These are phyloP conservation scores for Fusarium secorum DNA, from an alignment of 2,329 filamentous ascomycete species.

Conservation along the genomic window DNA sequence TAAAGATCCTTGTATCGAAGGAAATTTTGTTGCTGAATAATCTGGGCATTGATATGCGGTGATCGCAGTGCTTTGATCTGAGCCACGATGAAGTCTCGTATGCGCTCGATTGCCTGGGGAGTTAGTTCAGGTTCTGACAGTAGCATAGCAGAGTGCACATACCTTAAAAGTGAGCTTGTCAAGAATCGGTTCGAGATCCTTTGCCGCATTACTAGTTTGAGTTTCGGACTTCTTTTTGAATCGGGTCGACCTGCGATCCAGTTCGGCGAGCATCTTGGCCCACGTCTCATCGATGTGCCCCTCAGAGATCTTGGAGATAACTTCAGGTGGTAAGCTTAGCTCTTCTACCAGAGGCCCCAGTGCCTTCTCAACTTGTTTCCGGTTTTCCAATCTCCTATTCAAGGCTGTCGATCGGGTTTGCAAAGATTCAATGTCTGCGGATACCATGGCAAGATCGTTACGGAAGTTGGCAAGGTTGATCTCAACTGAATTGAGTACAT, in stretches of 20 bases:
- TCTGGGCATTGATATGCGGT: conserved; percentile 95
- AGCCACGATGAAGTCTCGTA: conserved; percentile 91
- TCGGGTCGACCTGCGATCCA: conserved; percentile 78
- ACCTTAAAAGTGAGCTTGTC: conserved; percentile 85
- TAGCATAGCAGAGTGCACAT: conserved; percentile 21
- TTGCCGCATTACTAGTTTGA: conserved; percentile 74
- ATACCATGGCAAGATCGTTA: conserved; percentile 89
- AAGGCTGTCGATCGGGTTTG: conserved; percentile 85
- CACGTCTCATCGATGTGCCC: conserved; percentile 90
- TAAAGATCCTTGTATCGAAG: conserved; percentile 89
- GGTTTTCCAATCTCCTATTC: conserved; percentile 85
- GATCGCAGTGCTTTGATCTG: conserved; percentile 95
- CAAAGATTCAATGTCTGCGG: conserved; percentile 91
- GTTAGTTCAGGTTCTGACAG: conserved; percentile 2
- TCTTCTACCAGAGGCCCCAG: conserved; percentile 91
- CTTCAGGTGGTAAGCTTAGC: conserved; percentile 82
- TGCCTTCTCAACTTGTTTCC: conserved; percentile 86
- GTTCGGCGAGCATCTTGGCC: conserved; percentile 81
- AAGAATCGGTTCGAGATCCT: conserved; percentile 85
- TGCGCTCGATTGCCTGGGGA: conserved; percentile 81
- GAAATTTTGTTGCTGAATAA: conserved; percentile 94
- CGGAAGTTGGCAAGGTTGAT: conserved; percentile 92
- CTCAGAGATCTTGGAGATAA: conserved; percentile 86
- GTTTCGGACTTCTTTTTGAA: conserved; percentile 73
- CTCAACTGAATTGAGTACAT: conserved; percentile 92